Evolutionary conservation across 1,139 yeast genomes (phyloP).

Genomic region (Meyerozyma smithsonii): DNA sequence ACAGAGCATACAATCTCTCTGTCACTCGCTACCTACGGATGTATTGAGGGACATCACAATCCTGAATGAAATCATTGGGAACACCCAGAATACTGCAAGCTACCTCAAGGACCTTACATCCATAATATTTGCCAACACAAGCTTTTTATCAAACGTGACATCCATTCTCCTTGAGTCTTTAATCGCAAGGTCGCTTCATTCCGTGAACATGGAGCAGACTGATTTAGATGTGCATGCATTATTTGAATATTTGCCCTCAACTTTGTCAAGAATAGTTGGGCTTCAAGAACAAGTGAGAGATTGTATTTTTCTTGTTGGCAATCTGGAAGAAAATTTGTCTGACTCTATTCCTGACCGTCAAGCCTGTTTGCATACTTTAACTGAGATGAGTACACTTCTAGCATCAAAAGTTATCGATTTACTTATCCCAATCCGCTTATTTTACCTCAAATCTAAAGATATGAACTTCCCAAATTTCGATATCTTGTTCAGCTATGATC

Average conservation of each 20-base stretch:
- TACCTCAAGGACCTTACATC: background rate
- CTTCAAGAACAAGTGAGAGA: slow-evolving; percentile 1
- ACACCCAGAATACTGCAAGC: background rate
- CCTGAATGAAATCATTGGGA: background rate
- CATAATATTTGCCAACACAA: background rate
- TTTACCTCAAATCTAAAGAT: slow-evolving; percentile 25
- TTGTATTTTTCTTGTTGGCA: background rate
- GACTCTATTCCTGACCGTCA: slow-evolving; percentile 8
- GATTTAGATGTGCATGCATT: slow-evolving; percentile 4
- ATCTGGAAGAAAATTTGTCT: slow-evolving; percentile 1
- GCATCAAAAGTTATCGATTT: slow-evolving; percentile 29
- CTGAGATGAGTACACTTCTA: slow-evolving; percentile 21
- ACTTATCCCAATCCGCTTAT: slow-evolving; percentile 28
- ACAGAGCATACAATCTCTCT: background rate
- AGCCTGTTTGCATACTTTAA: slow-evolving; percentile 11
- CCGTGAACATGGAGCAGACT: background rate
- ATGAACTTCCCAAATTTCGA: slow-evolving; percentile 25
- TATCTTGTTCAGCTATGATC: slow-evolving; percentile 18
- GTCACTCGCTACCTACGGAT: background rate
- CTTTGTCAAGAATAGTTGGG: background rate
- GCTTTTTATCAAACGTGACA: slow-evolving; percentile 2
- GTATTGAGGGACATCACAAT: background rate
- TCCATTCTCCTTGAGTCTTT: slow-evolving; percentile 2
- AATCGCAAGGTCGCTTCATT: background rate
- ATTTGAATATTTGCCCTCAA: slow-evolving; percentile 4